Evolutionary conservation across 2,329 filamentous ascomycete genomes (phyloP).

Genomic region (Colletotrichum eleusines): DNA sequence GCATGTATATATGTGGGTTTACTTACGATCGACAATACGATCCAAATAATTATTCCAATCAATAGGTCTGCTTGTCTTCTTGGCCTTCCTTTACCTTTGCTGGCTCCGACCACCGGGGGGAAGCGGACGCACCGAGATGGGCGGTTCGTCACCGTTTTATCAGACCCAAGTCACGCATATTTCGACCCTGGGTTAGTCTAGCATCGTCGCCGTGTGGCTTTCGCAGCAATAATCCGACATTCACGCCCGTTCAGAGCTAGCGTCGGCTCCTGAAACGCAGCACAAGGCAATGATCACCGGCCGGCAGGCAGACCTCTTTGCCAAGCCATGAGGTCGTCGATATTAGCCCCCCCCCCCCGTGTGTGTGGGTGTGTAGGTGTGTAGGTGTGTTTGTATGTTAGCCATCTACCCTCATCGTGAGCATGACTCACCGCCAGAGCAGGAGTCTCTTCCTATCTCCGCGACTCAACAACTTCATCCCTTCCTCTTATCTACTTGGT

Average conservation of each 20-base stretch:
- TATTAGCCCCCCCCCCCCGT: too few relatives aligned
- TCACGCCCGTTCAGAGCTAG: constrained; percentile 6
- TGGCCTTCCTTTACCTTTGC: background rate
- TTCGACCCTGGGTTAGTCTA: background rate
- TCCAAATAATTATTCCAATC: constrained; percentile 6
- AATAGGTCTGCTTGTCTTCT: background rate
- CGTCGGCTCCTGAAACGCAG: constrained; percentile 15
- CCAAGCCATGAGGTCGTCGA: background rate
- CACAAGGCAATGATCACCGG: constrained; percentile 17
- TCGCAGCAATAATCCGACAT: constrained; percentile 15
- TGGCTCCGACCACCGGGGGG: background rate
- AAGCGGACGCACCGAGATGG: background rate
- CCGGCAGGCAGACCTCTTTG: constrained; percentile 3
- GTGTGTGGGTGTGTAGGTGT: background rate
- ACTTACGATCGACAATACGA: constrained; percentile 12
- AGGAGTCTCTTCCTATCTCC: constrained; percentile 5
- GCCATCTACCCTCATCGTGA: background rate
- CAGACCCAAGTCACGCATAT: background rate
- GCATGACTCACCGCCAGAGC: background rate
- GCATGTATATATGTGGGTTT: constrained; percentile 23
- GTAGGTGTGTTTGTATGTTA: background rate
- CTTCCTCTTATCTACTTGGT: background rate
- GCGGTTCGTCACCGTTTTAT: background rate
- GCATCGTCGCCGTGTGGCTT: background rate
- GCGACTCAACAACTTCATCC: background rate